Conservation (phyloP, 306 rosid species). For the Trichosanthes truncata region DNA sequence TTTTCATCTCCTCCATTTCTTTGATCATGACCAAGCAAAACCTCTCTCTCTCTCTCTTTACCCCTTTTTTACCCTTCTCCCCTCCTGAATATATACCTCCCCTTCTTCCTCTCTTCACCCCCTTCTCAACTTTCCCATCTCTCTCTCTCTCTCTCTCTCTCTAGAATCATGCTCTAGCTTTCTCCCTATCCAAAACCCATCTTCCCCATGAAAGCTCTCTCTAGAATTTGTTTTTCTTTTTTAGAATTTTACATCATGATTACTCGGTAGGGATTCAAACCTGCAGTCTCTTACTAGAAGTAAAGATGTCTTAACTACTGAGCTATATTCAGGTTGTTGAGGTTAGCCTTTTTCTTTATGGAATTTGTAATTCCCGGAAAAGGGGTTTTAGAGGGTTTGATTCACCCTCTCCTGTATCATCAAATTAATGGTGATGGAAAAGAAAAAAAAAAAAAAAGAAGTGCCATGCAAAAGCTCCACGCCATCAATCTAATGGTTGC, state of each 20-base stretch:
- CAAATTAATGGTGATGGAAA: background rate
- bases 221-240: background rate
- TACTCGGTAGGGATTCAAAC: background rate
- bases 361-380: background rate
- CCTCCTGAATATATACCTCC: conserved; percentile 4
- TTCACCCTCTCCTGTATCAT: background rate
- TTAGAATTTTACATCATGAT: background rate
- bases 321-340: background rate
- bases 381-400: background rate
- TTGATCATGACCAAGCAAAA: conserved; percentile 7
- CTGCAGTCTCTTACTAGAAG: background rate
- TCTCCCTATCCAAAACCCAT: background rate
- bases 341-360: background rate
- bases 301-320: background rate
- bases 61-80: background rate
- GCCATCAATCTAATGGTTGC: background rate
- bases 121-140: background rate
- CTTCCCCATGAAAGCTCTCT: background rate
- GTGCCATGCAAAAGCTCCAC: background rate
- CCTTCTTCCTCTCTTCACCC: conserved; percentile 5
- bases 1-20: background rate
- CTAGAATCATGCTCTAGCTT: background rate
- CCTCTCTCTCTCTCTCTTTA: background rate
- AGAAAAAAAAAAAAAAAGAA: background rate
- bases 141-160: background rate